These are phyloP conservation scores for Kwoniella shivajii DNA, from an alignment of 1,284 basidiomycete genomes.

Conservation along the genomic window DNA sequence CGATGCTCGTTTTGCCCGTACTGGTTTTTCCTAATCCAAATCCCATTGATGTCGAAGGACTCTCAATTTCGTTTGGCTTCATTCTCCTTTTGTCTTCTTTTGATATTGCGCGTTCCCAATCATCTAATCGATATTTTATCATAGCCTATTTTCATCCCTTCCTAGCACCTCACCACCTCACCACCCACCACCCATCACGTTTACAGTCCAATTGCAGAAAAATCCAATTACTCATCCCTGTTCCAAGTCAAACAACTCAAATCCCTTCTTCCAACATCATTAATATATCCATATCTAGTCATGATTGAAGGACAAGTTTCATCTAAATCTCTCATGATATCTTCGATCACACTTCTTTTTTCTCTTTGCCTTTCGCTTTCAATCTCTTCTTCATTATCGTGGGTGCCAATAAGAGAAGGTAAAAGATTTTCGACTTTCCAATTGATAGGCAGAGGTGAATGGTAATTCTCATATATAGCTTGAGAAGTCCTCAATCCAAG, in stretches of 20 bases:
- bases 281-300: constrained; percentile 9
- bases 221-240: no score
- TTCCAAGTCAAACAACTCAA: constrained; percentile 19
- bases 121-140: no score
- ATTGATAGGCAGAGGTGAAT: not conserved
- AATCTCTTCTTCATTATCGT: not conserved
- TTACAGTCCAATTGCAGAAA: no score
- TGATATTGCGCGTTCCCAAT: no score
- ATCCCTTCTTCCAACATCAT: constrained; percentile 6
- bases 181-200: no score
- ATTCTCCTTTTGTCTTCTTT: no score
- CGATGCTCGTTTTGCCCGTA: no score
- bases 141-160: no score
- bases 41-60: no score
- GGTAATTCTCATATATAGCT: constrained; percentile 3
- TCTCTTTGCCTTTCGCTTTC: constrained; percentile 7
- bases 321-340: constrained; percentile 12
- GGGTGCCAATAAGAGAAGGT: not conserved
- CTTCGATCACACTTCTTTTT: constrained; percentile 6
- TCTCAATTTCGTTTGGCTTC: no score
- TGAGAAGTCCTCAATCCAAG: constrained; percentile 9
- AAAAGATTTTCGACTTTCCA: constrained; percentile 2
- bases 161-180: no score
- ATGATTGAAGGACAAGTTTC: constrained; percentile 7
- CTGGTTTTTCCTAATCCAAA: no score